Evolutionary conservation across 768 basidiomycete genomes (phyloP), one percentile per base, ranked within the genome.

Genomic region (Tricholoma sp.): DNA sequence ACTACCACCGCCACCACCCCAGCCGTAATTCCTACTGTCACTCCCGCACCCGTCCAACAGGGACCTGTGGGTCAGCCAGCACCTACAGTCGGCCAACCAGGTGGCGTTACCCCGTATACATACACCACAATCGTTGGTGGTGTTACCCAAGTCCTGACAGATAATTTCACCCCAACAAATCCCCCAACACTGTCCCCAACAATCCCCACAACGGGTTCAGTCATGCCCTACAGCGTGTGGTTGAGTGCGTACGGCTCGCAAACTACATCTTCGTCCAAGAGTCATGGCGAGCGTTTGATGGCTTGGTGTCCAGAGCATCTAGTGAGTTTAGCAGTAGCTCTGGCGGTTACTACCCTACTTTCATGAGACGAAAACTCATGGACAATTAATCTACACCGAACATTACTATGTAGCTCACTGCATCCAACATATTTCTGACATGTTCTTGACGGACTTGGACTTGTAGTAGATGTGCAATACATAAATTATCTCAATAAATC

Each of bases 1-100:
- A 54, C 68, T 6, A 61, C 63, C 29, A 55, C 64, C 10, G 36
- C 63, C 0, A 29, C 70, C 0, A 39, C 66, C 12, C 61, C 64
- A n/a, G 44, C 61, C 15, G 31, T 65, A 13, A 37, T 69, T 12
- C 61, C 69, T 1, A 61, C 68, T 0, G 34, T 65, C 13, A 34
- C 65, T 13, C 7, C 64, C 1, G 37, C 65, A 2, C 53, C 66
- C 1, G 63, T 66, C 2, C 72, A 76, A 59, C 74, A 71, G 55
- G 83, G 83, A 0, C 83, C 85, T 3, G 85, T 88, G 0, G 86
- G 78, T 6, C 77, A 80, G 59, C 83, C 84, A 20, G 74, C 63
- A 2, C 31, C 78, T 4, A 72, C 69, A 24, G 68, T 66, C 2
- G 67, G 60, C 18, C 63, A 69, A 2, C 72, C 80, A 32, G 76